Conservation (phyloP, 208 protist genomes). For the Leishmania braziliensis region DNA sequence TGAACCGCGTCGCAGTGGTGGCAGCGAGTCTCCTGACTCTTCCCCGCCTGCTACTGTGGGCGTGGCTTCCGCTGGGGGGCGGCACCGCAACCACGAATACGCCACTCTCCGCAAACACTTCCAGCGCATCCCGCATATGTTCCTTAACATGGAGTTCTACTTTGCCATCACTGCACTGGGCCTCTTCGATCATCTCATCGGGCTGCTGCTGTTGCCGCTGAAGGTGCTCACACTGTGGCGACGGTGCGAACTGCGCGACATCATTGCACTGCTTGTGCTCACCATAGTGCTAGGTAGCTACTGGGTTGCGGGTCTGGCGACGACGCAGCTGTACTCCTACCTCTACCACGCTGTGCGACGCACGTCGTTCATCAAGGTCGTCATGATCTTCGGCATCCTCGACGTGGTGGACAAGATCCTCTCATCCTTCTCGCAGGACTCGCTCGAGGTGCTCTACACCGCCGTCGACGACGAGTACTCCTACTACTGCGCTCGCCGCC, state of each 20-base stretch:
- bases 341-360: slow-evolving; percentile 26
- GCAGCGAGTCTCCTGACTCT: not conserved
- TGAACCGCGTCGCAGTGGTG: not conserved
- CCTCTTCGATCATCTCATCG: slow-evolving; percentile 16
- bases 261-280: slow-evolving; percentile 7
- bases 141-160: slow-evolving; percentile 17
- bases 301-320: slow-evolving; percentile 6
- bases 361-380: slow-evolving; percentile 88
- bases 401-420: slow-evolving; percentile 92
- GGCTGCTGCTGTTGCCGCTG: slow-evolving; percentile 12
- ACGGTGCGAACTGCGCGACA: slow-evolving; percentile 13
- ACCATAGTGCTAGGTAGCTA: slow-evolving; percentile 11
- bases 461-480: slow-evolving; percentile 23
- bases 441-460: slow-evolving; percentile 67
- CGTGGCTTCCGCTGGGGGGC: not conserved
- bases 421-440: slow-evolving; percentile 90
- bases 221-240: slow-evolving; percentile 10
- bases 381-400: slow-evolving; percentile 95
- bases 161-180: slow-evolving; percentile 20
- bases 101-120: slow-evolving; percentile 2
- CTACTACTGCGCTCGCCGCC: slow-evolving; percentile 4
- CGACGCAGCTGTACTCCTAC: slow-evolving; percentile 22
- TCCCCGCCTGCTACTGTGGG: not conserved
- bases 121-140: slow-evolving; percentile 15
- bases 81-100: slow-evolving; percentile 14